Evolutionary conservation across 441 rosid genomes (phyloP), one percentile per base, ranked within the genome.

Genomic region (Euphorbia celastroides): DNA sequence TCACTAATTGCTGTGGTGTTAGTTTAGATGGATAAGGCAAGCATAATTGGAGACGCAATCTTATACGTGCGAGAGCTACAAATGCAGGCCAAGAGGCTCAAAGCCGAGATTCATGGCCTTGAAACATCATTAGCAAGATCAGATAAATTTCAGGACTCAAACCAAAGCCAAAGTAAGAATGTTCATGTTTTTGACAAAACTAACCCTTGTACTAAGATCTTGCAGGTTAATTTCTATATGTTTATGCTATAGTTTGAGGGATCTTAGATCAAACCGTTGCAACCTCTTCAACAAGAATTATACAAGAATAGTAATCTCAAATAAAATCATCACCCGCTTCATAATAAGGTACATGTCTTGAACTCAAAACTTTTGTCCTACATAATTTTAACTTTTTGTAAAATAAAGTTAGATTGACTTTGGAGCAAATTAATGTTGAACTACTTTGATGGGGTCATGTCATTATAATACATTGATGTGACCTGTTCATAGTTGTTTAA

Each of bases 21-120:
- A 7, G 11, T 22, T 60, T 74, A 91, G 96, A 92, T 92, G 98
- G 98, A 92, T 69, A 89, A 92, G 84, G 89, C 93, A 22, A 89
- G 96, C 5, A 89, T 92, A 10, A 81, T 89, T n/a, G 96, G 96
- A 71, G 98, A 92, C 60, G 92, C 96, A 0, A 87, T 84, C 52
- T 65, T 74, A 34, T 85, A 89, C 69, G 83, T 87, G 69, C 91
- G 89, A 83, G 86, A 89, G 20, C 76, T 92, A 38, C 92, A 92
- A 65, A 72, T 65, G 76, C 84, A 85, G 74, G 90, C 87, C 5
- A 84, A 69, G 78, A 85, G 80, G 75, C 88, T 92, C n/a, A 83
- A 85, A 79, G 68, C 86, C 22, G 95, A 89, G 61, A 85, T 89
- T 30, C 77, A 78, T 5, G 76, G 77, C 8, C 92, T 92, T 7